These are phyloP conservation scores for Microdochium paspali DNA, from an alignment of 2,329 filamentous ascomycete genomes.

Conservation along the genomic window DNA sequence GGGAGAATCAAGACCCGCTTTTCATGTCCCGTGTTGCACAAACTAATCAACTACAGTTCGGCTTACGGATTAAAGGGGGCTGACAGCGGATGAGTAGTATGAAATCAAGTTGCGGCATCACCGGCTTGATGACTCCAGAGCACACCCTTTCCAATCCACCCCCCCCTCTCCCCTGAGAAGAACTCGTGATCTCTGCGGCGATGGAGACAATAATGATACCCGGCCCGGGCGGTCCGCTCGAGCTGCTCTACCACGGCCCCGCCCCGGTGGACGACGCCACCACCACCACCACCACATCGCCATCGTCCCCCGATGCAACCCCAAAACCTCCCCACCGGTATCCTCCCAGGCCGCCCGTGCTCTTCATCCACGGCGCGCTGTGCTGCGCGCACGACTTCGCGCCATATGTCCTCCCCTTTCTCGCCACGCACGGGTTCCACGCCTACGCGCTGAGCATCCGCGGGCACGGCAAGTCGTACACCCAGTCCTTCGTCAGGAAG, in stretches of 20 bases:
- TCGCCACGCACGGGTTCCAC: conserved; percentile 4
- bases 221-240: conserved; percentile 2
- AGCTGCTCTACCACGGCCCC: conserved; percentile 4
- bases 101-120: no score
- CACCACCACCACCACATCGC: neutral
- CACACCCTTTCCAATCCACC: no score
- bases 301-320: neutral
- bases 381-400: conserved; percentile 4
- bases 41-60: no score
- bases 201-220: neutral
- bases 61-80: no score
- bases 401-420: conserved; percentile 5
- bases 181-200: no score
- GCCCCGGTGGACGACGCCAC: neutral
- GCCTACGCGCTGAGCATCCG: conserved; percentile 5
- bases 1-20: no score
- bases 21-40: no score
- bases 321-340: neutral
- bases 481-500: neutral
- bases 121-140: no score
- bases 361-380: conserved; percentile 5
- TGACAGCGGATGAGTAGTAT: no score
- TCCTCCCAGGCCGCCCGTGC: conserved; percentile 2
- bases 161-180: no score
- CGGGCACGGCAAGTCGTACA: conserved; percentile 4